phyloP scores from a whole-genome alignment of 352 stramenopile genomes.

The Lagenidium giganteum region DNA sequence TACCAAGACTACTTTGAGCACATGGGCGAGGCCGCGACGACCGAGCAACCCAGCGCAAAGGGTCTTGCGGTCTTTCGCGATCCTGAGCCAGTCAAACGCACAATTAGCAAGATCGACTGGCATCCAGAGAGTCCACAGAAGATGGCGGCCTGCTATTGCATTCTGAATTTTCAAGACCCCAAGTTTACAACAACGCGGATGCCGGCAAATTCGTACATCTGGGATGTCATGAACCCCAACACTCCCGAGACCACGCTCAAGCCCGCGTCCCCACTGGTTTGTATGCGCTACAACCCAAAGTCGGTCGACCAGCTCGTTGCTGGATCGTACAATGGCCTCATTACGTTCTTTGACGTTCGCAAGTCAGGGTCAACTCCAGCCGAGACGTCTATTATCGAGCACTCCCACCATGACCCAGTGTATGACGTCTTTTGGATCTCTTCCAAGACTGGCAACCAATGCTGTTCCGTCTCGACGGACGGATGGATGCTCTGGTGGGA shows the following conservation, averaged over 20 bases:
- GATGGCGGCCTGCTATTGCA: slow-evolving; percentile 96
- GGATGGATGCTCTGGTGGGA: slow-evolving; percentile 92
- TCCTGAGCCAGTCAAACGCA: slow-evolving; percentile 89
- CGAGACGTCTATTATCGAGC: slow-evolving; percentile 94
- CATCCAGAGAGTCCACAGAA: slow-evolving; percentile 94
- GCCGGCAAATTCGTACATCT: slow-evolving; percentile 92
- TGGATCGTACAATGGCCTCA: slow-evolving; percentile 95
- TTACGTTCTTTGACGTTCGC: slow-evolving; percentile 95
- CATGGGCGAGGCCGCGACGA: slow-evolving; percentile 88
- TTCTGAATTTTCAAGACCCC: slow-evolving; percentile 95
- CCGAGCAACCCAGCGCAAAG: slow-evolving; percentile 94
- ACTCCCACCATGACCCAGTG: slow-evolving; percentile 96
- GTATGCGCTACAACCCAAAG: slow-evolving; percentile 96
- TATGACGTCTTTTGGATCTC: slow-evolving; percentile 97
- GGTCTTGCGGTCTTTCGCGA: slow-evolving; percentile 97
- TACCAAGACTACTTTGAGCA: slow-evolving; percentile 96
- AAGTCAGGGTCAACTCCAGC: slow-evolving; percentile 85
- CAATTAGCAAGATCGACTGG: slow-evolving; percentile 96
- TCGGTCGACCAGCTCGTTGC: slow-evolving; percentile 94
- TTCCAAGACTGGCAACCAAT: slow-evolving; percentile 95
- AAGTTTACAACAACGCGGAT: slow-evolving; percentile 83
- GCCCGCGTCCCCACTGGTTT: slow-evolving; percentile 84
- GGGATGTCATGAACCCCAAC: slow-evolving; percentile 97
- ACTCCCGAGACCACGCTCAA: slow-evolving; percentile 93
- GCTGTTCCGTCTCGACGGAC: slow-evolving; percentile 95